Evolutionary conservation across 164 flowering plant species (phyloP), one percentile per base, ranked within the genome.

Genomic region (Umbilicus rupestris): DNA sequence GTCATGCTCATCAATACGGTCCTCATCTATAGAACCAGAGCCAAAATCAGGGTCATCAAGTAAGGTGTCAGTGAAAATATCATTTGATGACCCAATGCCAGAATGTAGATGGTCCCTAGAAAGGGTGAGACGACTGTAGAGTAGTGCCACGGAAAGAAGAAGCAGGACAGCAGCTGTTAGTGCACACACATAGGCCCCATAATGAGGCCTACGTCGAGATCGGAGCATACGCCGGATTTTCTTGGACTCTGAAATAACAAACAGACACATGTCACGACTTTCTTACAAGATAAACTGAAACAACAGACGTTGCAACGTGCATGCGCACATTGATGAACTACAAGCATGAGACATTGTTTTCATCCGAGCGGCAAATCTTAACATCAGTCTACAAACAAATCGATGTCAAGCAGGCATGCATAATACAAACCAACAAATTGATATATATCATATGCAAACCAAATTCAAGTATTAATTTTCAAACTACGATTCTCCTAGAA

Each of bases 1-100:
- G 73, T 93, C 98, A 15, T 78, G 82, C 75, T 85, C 94, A 75
- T 93, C 98, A 71, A 90, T 90, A 33, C 81, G 83, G 71, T 90
- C 96, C 10, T 81, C 88, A 28, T 39, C 47, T 35, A 45, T 26
- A 66, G 72, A 31, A 46, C n/a, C 20, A 14, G 31, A 66, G 45
- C 62, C 64, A 60, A 64, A 39, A 55, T 71, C 75, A 35, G 74
- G 62, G 42, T 70, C 76, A 58, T 74, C 71, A 47, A 72, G 66
- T 44, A 74, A 68, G 16, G 78, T 68, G 55, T 71, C 63, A 3
- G 64, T 78, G 46, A 73, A 68, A 15, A 76, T 68, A 57, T 71
- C 63, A 4, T 60, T 78, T 58, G 75, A 73, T 30, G 74, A 65
- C 44, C 73, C 65, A 35, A 59, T 52, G 73, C 68, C 69, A 45